Conservation (phyloP, 108 stramenopile genomes). For the Pseudonitzschia delicatissima region DNA sequence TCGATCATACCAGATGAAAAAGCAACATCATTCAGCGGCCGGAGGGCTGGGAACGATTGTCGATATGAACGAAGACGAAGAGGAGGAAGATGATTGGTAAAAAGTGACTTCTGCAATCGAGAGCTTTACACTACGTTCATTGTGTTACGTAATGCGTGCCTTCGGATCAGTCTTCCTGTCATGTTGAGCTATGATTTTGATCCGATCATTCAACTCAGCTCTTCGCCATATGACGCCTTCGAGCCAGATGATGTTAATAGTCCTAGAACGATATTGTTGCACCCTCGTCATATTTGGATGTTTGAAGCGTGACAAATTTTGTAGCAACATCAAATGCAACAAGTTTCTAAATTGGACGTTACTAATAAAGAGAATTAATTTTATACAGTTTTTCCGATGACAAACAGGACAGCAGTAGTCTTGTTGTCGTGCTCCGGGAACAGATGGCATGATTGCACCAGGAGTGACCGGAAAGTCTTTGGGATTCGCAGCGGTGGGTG, state of each 20-base stretch:
- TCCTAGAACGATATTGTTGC: too few relatives aligned
- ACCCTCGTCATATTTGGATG: too few relatives aligned
- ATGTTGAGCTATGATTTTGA: too few relatives aligned
- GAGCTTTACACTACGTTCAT: background rate
- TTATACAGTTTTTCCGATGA: constrained; percentile 51
- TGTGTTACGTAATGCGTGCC: background rate
- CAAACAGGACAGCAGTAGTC: constrained; percentile 72
- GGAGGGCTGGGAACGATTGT: constrained; percentile 27
- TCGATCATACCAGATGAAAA: background rate
- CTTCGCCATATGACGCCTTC: too few relatives aligned
- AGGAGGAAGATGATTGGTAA: constrained; percentile 27
- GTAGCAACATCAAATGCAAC: too few relatives aligned
- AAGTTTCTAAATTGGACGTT: too few relatives aligned
- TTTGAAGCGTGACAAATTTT: too few relatives aligned
- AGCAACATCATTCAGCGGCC: background rate
- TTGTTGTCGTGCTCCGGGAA: constrained; percentile 48
- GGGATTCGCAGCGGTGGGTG: constrained; percentile 36
- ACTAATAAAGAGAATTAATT: too few relatives aligned
- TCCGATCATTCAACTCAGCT: too few relatives aligned
- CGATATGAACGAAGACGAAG: constrained; percentile 29
- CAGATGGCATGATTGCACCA: constrained; percentile 61
- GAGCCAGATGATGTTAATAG: too few relatives aligned
- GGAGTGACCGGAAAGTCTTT: constrained; percentile 61
- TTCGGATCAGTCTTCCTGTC: too few relatives aligned
- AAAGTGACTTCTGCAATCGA: too few relatives aligned